Evolutionary conservation across 805 yeast species (phyloP).

Genomic region (Yamadazyma olivae): DNA sequence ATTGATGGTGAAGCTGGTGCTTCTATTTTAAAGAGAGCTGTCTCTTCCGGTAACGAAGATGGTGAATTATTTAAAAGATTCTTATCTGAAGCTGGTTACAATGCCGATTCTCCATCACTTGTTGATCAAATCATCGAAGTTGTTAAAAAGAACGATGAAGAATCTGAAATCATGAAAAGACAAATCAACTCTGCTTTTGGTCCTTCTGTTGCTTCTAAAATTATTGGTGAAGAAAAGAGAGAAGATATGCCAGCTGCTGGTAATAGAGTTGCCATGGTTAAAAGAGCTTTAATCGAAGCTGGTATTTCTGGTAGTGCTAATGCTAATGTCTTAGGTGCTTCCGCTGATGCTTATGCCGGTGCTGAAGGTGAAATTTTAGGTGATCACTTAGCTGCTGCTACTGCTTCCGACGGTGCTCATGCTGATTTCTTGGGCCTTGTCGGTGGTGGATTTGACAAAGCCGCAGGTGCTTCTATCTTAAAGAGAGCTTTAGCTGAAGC

Average conservation of each 20-base stretch:
- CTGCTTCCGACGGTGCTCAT: slow-evolving; percentile 11
- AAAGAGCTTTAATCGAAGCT: slow-evolving; percentile 10
- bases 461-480: slow-evolving; percentile 10
- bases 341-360: slow-evolving; percentile 9
- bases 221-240: slow-evolving; percentile 2
- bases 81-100: slow-evolving; percentile 8
- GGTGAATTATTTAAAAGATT: slow-evolving; percentile 10
- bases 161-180: slow-evolving; percentile 10
- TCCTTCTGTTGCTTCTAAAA: slow-evolving; percentile 3
- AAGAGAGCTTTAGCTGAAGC: slow-evolving; percentile 12
- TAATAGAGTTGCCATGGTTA: slow-evolving; percentile 13
- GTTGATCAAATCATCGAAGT: slow-evolving; percentile 7
- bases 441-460: slow-evolving; percentile 4
- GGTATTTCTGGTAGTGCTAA: slow-evolving; percentile 7
- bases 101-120: slow-evolving; percentile 1
- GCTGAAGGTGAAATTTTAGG: slow-evolving; percentile 13
- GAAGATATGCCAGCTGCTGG: slow-evolving; percentile 3
- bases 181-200: slow-evolving; percentile 9
- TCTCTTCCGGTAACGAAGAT: slow-evolving; percentile 1
- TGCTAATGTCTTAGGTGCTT: slow-evolving; percentile 9
- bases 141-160: slow-evolving; percentile 11
- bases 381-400: slow-evolving; percentile 15
- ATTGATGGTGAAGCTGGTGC: slow-evolving; percentile 5
- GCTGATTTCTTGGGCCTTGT: slow-evolving; percentile 6
- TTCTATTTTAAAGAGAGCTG: slow-evolving; percentile 10